phyloP scores from a whole-genome alignment of 768 basidiomycete species.

The Lactarius tabidus region DNA sequence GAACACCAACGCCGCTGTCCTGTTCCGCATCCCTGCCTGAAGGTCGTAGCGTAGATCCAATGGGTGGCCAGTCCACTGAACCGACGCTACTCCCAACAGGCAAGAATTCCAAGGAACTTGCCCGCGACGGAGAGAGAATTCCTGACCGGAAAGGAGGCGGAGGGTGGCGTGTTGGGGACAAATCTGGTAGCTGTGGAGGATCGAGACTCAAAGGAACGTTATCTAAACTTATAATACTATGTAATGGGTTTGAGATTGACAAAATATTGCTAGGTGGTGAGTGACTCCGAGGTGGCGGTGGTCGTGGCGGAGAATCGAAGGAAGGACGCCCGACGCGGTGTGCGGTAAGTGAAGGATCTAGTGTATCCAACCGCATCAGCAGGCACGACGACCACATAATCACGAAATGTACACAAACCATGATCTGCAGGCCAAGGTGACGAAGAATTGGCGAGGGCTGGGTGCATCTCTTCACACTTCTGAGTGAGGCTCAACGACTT shows the following conservation, averaged over 20 bases:
- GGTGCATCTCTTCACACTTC: neutral
- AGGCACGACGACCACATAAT: neutral
- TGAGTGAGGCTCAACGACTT: neutral
- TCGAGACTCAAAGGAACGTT: neutral
- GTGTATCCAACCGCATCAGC: neutral
- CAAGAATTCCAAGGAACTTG: neutral
- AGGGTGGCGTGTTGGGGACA: neutral
- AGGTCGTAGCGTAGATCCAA: neutral
- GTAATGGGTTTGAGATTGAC: neutral
- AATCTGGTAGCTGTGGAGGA: neutral
- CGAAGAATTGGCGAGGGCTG: neutral
- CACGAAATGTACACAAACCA: neutral
- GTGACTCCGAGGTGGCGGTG: no score
- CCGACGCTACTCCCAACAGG: neutral
- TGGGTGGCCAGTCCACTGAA: conserved; percentile 21
- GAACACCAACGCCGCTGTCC: neutral
- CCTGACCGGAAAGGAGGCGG: neutral
- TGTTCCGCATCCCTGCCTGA: neutral
- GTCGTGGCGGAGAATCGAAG: no score
- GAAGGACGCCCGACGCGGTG: neutral
- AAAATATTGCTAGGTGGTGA: neutral
- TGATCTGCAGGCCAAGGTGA: neutral
- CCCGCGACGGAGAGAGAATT: no score
- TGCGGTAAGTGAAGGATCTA: neutral
- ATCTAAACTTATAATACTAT: neutral